Conservation (phyloP, 768 basidiomycete genomes). For the Leccinum subgranulosum region DNA sequence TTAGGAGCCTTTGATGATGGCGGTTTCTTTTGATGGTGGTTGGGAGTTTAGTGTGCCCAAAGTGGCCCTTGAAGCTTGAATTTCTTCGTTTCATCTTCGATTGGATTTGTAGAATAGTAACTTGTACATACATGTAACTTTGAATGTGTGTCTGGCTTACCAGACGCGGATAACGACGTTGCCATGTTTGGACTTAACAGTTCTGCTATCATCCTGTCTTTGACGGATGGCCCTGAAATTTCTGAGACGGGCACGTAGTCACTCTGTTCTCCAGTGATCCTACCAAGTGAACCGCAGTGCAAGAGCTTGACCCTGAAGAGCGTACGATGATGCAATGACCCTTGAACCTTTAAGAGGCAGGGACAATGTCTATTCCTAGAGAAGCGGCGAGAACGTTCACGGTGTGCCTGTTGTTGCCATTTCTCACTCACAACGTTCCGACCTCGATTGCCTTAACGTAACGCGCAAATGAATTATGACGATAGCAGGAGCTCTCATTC, state of each 20-base stretch:
- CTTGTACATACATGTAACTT: neutral
- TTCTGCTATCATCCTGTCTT: neutral
- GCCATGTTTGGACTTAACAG: neutral
- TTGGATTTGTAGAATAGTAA: conserved; percentile 16
- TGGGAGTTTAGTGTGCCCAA: conserved; percentile 7
- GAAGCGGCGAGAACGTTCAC: neutral
- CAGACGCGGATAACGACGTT: neutral
- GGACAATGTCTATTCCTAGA: neutral
- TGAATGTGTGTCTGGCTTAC: neutral
- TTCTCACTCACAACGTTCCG: neutral
- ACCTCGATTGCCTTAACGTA: neutral
- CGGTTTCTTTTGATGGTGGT: neutral
- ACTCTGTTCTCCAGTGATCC: neutral
- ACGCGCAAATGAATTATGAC: conserved; percentile 6
- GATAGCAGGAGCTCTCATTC: neutral
- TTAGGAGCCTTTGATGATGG: conserved; percentile 27
- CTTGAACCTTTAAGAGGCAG: neutral
- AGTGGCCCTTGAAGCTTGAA: neutral
- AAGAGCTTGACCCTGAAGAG: neutral
- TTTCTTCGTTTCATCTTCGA: neutral
- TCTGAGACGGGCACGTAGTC: neutral
- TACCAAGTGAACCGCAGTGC: neutral
- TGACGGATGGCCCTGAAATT: neutral
- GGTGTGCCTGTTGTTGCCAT: neutral
- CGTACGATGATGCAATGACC: neutral